Percentiles rank a stretch among this genome's conserved stretches.
These are phyloP conservation scores for Galerina sulciceps DNA, from an alignment of 768 basidiomycete species.

Conservation along the genomic window DNA sequence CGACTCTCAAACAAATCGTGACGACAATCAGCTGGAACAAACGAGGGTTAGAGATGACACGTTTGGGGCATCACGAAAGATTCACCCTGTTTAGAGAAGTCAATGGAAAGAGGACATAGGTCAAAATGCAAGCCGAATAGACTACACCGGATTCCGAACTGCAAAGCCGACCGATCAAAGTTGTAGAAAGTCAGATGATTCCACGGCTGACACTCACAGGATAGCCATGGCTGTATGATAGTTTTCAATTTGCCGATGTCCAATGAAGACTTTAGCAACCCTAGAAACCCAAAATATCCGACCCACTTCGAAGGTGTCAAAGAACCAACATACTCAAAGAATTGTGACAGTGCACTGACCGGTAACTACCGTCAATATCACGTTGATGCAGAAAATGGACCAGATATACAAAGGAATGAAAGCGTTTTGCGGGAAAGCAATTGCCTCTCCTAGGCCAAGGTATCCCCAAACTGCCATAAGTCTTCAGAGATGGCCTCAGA, in stretches of 20 bases:
- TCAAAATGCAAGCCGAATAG: conserved; percentile 27
- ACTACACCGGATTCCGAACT: conserved; percentile 30
- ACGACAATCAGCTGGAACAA: conserved; percentile 7
- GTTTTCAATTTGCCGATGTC: background rate
- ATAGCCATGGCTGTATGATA: conserved; percentile 10
- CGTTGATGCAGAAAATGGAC: conserved; percentile 30
- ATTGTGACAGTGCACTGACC: conserved; percentile 14
- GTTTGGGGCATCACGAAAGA: conserved; percentile 3
- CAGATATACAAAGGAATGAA: conserved; percentile 22
- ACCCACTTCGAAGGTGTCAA: background rate
- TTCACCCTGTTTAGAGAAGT: conserved; percentile 8
- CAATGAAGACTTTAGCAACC: background rate
- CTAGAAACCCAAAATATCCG: conserved; percentile 15
- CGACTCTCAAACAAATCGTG: conserved; percentile 23
- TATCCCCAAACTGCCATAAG: conserved; percentile 14
- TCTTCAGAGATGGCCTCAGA: background rate
- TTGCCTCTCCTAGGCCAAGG: background rate
- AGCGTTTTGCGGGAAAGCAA: background rate
- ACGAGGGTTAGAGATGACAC: background rate
- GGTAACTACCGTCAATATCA: conserved; percentile 26
- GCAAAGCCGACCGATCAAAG: background rate
- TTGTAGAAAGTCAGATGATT: background rate
- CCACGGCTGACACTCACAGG: background rate
- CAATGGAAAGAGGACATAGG: conserved; percentile 14
- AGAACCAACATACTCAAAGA: background rate